Percentiles rank a stretch among this genome's conserved stretches.
These are phyloP conservation scores for Exophiala calicioides DNA, from an alignment of 2,329 filamentous ascomycete genomes.

Conservation along the genomic window DNA sequence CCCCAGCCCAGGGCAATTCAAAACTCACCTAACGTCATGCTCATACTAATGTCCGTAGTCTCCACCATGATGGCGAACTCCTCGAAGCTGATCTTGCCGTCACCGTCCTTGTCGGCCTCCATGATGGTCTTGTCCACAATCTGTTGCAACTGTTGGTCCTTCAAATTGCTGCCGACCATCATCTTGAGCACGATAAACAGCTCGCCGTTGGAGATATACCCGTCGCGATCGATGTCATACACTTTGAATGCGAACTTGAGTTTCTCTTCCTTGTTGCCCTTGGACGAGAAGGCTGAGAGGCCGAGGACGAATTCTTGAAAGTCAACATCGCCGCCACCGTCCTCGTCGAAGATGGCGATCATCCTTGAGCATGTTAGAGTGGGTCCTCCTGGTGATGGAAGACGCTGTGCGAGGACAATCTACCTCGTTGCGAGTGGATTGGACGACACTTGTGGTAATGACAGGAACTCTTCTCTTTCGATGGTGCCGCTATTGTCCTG, in stretches of 20 bases:
- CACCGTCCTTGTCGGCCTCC: conserved; percentile 94
- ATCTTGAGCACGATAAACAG: conserved; percentile 99
- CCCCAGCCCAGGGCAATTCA: too few species aligned
- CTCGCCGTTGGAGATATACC: conserved; percentile 98
- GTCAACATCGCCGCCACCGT: conserved; percentile 95
- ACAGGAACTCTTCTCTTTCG: conserved; percentile 97
- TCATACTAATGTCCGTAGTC: conserved; percentile 74
- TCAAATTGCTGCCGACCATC: conserved; percentile 99
- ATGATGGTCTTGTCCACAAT: conserved; percentile 99
- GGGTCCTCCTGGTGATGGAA: too few species aligned
- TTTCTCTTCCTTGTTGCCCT: conserved; percentile 99
- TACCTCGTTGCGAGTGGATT: conserved; percentile 95
- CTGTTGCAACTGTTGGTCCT: conserved; percentile 97
- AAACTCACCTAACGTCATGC: conserved; percentile 64
- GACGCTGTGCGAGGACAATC: too few species aligned
- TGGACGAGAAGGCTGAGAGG: conserved; percentile 91
- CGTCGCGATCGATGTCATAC: conserved; percentile 98
- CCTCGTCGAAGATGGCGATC: conserved; percentile 99
- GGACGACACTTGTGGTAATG: conserved; percentile 93
- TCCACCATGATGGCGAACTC: conserved; percentile 99
- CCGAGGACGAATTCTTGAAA: conserved; percentile 98
- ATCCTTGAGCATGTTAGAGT: conserved; percentile 61
- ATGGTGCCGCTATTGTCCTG: conserved; percentile 98
- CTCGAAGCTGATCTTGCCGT: conserved; percentile 98
- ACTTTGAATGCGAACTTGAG: conserved; percentile 97